Evolutionary conservation across 371 early-diverging fungal species (phyloP), one percentile per base, ranked within the genome.

Genomic region (Dinochytrium kinnereticum): DNA sequence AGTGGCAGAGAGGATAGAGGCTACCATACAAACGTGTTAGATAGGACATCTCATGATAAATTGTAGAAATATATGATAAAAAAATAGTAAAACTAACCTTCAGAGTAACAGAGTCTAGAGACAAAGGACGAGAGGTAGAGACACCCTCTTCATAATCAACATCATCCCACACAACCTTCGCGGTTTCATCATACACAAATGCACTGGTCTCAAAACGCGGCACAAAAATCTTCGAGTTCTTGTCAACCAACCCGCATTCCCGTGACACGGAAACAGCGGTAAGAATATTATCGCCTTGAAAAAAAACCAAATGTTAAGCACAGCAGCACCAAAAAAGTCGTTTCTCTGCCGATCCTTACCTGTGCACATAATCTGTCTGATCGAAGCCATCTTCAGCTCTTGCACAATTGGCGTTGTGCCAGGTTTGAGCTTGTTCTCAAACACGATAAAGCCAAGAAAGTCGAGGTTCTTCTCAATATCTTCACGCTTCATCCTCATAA

Each of bases 401-500:
- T 87, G 80, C n/a, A 99, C 90, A 0, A 96, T 95, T 0, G 89
- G 81, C 15, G 87, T 83, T 0, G 99, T 95, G 1, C 91, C 92
- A 2, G 92, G 89, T 79, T 99, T 99, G 26, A 99, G 85, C 84
- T 96, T 97, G 87, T 99, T 99, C 79, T 98, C 99, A 89, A 99
- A 99, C 24, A 99, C 90, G 68, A 99, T 89, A 73, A 99, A 95
- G 0, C 98, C 98, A 39, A 99, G 83, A 79, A 99, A 98, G 1
- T 87, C 84, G 70, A 99, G 81, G 15, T 91, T 92, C 5, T 77
- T 83, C 83, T 99, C 99, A 17, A 97, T 89, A 38, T 95, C 91
- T 44, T 90, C 89, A 70, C 99, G 91, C 73, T 90, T 91, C 66
- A 95, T 81, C 64, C 91, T 90, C 78, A 92, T 91, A 15, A 94